Percentiles rank a stretch among this genome's conserved stretches.
Conservation (phyloP, 345 rosid species). For the Aethionema arabicum region DNA sequence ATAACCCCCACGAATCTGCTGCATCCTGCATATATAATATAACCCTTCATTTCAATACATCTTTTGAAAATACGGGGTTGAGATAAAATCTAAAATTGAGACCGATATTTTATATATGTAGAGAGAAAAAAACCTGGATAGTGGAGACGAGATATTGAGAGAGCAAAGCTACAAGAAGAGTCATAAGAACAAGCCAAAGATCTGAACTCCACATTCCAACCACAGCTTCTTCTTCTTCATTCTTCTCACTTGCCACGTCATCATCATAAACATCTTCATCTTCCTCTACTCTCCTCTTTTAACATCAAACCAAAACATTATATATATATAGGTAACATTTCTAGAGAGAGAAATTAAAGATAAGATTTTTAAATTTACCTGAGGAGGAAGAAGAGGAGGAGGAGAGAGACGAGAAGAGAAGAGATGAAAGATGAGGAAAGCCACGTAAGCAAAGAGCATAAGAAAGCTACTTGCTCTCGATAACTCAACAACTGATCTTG, state of each 20-base stretch:
- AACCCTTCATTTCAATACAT: no score
- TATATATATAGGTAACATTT: neutral
- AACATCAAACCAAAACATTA: neutral
- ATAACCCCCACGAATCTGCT: conserved; percentile 85
- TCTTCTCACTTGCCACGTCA: conserved; percentile 45
- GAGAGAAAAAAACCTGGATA: conserved; percentile 52
- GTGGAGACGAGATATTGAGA: conserved; percentile 91
- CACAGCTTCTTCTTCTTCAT: conserved; percentile 67
- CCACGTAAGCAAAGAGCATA: conserved; percentile 77
- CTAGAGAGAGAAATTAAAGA: neutral
- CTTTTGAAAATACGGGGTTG: no score
- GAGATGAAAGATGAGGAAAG: conserved; percentile 82
- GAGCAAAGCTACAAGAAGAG: conserved; percentile 66
- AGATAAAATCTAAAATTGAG: no score
- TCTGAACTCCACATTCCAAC: conserved; percentile 84
- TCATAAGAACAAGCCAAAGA: conserved; percentile 76
- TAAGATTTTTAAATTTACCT: conserved; percentile 1
- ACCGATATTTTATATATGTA: no score
- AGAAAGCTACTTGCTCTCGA: conserved; percentile 81
- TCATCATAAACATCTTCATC: conserved; percentile 51
- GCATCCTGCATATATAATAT: no score
- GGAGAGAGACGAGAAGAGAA: conserved; percentile 55
- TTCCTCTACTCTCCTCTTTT: conserved; percentile 15
- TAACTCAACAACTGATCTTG: conserved; percentile 45
- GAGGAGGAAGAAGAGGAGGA: conserved; percentile 23